Evolutionary conservation across 495 filamentous ascomycete genomes (phyloP).

Genomic region (Xylaria acuta): DNA sequence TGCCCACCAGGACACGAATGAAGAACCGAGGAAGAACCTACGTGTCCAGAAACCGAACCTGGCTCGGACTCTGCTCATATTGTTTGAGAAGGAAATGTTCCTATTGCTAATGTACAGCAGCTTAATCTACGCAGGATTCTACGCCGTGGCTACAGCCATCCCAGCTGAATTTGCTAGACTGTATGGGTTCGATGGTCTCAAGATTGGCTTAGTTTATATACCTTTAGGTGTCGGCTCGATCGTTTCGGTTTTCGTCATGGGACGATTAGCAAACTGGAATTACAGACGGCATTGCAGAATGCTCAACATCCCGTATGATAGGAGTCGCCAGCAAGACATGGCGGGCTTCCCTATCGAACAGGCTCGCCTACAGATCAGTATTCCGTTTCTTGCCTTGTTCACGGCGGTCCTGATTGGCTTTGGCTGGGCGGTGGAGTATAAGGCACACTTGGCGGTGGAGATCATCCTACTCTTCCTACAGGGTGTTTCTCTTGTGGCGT

Average conservation of each 20-base stretch:
- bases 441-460: slow-evolving; percentile 50
- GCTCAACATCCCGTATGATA: slow-evolving; percentile 52
- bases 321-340: slow-evolving; percentile 56
- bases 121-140: slow-evolving; percentile 66
- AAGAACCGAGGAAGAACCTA: slow-evolving; percentile 39
- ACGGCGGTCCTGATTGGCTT: slow-evolving; percentile 38
- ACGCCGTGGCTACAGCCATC: slow-evolving; percentile 60
- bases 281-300: slow-evolving; percentile 54
- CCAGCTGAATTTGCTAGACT: slow-evolving; percentile 56
- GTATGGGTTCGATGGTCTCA: slow-evolving; percentile 65
- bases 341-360: slow-evolving; percentile 67
- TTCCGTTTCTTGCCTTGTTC: slow-evolving; percentile 54
- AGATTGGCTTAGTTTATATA: slow-evolving; percentile 64
- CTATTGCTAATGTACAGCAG: slow-evolving; percentile 63
- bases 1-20: slow-evolving; percentile 25
- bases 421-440: slow-evolving; percentile 64
- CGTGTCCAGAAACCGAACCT: slow-evolving; percentile 62
- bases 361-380: slow-evolving; percentile 64
- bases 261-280: slow-evolving; percentile 60
- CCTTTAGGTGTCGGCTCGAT: slow-evolving; percentile 67
- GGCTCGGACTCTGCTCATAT: slow-evolving; percentile 62
- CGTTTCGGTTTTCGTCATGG: slow-evolving; percentile 63
- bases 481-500: slow-evolving; percentile 55
- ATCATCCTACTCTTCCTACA: slow-evolving; percentile 60
- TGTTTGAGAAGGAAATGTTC: slow-evolving; percentile 66